Evolutionary conservation across 2,329 filamentous ascomycete genomes (phyloP).

Genomic region (Ophiobolus disseminans): DNA sequence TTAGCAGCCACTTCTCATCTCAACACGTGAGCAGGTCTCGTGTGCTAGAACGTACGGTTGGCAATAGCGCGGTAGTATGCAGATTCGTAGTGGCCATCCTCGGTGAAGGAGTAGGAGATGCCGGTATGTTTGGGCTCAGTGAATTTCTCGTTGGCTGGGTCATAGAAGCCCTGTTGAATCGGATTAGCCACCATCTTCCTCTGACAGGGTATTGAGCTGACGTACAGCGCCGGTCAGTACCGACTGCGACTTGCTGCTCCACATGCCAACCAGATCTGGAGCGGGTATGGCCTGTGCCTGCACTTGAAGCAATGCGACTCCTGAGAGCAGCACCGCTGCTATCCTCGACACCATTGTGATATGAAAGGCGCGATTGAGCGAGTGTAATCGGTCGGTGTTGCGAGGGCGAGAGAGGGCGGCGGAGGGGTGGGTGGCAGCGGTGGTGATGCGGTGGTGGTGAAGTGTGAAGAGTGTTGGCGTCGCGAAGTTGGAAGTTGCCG

Average conservation of each 20-base stretch:
- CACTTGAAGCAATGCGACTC: constrained; percentile 45
- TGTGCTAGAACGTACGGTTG: constrained; percentile 70
- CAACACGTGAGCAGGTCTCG: neutral
- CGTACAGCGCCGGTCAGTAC: constrained; percentile 73
- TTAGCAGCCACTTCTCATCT: constrained; percentile 24
- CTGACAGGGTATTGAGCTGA: constrained; percentile 22
- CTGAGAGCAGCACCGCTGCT: constrained; percentile 41
- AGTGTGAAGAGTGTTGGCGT: constrained; percentile 12
- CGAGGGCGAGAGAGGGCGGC: constrained; percentile 19
- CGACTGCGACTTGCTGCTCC: constrained; percentile 73
- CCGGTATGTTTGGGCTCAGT: constrained; percentile 71
- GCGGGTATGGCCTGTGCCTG: constrained; percentile 40
- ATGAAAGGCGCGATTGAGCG: constrained; percentile 7
- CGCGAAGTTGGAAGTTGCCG: constrained; percentile 24
- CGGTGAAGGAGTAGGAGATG: constrained; percentile 76
- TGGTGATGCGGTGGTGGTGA: constrained; percentile 6
- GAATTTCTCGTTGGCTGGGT: constrained; percentile 69
- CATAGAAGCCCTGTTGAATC: constrained; percentile 67
- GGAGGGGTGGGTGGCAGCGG: constrained; percentile 7
- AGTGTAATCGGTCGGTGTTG: constrained; percentile 13
- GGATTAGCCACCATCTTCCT: constrained; percentile 17
- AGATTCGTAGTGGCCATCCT: constrained; percentile 71
- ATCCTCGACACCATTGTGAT: constrained; percentile 34
- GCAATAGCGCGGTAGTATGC: constrained; percentile 73
- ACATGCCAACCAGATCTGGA: constrained; percentile 68